Evolutionary conservation across 495 filamentous ascomycete genomes (phyloP), one percentile per base, ranked within the genome.

Genomic region (Parathielavia hyrcaniae): DNA sequence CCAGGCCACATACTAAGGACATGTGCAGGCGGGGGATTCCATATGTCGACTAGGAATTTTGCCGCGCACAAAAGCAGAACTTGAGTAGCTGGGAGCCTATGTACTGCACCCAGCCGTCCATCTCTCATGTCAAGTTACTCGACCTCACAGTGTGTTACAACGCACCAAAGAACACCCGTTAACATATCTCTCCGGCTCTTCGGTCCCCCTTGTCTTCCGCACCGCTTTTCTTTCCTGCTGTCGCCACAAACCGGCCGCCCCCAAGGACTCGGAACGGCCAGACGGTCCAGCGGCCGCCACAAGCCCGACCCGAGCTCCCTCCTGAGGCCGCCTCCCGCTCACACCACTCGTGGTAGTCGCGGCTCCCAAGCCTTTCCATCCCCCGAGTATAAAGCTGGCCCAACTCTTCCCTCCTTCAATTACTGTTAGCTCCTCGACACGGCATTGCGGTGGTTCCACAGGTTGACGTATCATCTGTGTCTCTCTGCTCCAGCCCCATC

Each of bases 21-120:
- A 35, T 58, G 39, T 51, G 47, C 55, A 58, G 55, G 14, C 55
- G 38, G 48, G n/a, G 47, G 38, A 44, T 50, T 51, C 36, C 4
- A 16, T n/a, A 22, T 7, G 49, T 40, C 36, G 41, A 4, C 20
- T 19, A 43, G n/a, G 22, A 34, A 40, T 26, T 50, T 35, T 50
- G 34, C 45, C 50, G 45, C 46, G 32, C 55, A 45, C 38, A 51
- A 23, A 55, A 11, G 26, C 20, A 44, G 20, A 36, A 52, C 20
- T 44, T 58, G 22, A 45, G 23, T 44, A 40, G 48, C 48, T 46
- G 40, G 8, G 16, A 39, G 54, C 9, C 46, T 49, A 44, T 32
- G 12, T 38, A 7, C 43, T 47, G 53, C 38, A 16, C 38, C 20
- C 26, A 13, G 30, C 22, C 16, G 53, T 13, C 9, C 19, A 5